Conservation (phyloP, 2,329 filamentous ascomycete genomes). For the Aureobasidium sp. region DNA sequence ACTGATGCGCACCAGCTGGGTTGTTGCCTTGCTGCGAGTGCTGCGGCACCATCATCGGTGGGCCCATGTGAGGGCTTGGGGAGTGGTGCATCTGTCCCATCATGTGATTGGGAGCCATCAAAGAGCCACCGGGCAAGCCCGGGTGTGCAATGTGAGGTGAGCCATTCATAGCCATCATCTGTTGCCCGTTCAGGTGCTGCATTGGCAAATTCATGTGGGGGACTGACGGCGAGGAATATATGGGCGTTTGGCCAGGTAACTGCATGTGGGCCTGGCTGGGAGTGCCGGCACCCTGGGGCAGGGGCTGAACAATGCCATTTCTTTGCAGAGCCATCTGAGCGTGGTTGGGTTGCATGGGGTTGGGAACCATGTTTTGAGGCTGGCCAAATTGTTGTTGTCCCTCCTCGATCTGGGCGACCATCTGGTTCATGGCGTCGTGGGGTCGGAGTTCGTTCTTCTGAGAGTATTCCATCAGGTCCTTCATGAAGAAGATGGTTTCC, state of each 20-base stretch:
- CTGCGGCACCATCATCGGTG: slow-evolving; percentile 49
- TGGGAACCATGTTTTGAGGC: slow-evolving; percentile 21
- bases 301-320: slow-evolving; percentile 29
- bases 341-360: slow-evolving; percentile 27
- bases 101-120: slow-evolving; percentile 18
- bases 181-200: slow-evolving; percentile 22
- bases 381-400: slow-evolving; percentile 21
- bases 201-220: slow-evolving; percentile 45
- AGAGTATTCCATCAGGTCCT: slow-evolving; percentile 51
- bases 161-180: slow-evolving; percentile 41
- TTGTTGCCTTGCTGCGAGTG: slow-evolving; percentile 51
- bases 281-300: slow-evolving; percentile 20
- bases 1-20: slow-evolving; percentile 42
- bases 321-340: slow-evolving; percentile 27
- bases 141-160: slow-evolving; percentile 42
- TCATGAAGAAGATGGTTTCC: slow-evolving; percentile 60
- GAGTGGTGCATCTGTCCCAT: slow-evolving; percentile 30
- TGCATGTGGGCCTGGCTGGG: slow-evolving; percentile 30
- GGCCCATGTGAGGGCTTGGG: slow-evolving; percentile 42
- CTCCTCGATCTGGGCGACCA: slow-evolving; percentile 37
- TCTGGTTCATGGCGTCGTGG: slow-evolving; percentile 47
- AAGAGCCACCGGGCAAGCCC: slow-evolving; percentile 21
- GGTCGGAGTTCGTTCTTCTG: slow-evolving; percentile 48
- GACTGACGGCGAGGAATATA: slow-evolving; percentile 53
- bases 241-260: slow-evolving; percentile 22